Base-by-base conservation (phyloP, 768 basidiomycete species). In the Austroboletus festivus region DNA sequence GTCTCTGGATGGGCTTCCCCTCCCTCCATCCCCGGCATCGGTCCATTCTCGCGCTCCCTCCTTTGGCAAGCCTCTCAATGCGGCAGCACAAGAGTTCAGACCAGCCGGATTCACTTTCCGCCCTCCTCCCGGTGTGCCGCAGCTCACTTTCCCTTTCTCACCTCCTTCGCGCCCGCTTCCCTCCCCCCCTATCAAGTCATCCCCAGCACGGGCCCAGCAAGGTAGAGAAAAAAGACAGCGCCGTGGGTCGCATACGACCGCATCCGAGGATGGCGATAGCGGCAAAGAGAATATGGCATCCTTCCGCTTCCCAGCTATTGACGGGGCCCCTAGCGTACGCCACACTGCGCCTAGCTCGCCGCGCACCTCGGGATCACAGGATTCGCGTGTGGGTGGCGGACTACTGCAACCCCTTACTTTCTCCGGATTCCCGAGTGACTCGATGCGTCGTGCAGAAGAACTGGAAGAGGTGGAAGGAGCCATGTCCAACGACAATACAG, bases 171-270 rank as follows among this genome's bases (percentile, higher is more conserved):
- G 75, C 9, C 74, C 78, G 16, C 58, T 74, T 6, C 74, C 79
- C 13, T 42, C 63, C 18, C 71, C 68, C 0, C 71, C 72, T 16
- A 49, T 53, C 62, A 63, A 50, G 47, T 47, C 39, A 41, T 56
- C 51, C 22, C 57, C 53, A 38, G 47, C 31, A 52, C 62, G 63
- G 50, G 52, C 57, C 52, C 57, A 67, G 58, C 88, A 92, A 67
- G 90, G 90, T 16, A 75, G 89, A 47, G 89, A 93, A 68, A 92
- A 93, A 67, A 75, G 89, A 51, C 84, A 80, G 51, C 77, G 86
- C 13, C 74, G 81, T 38, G 77, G 71, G 22, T 80, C 84, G 5
- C 67, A 61, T 42, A 55, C 48, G 2, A 58, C 64, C 3, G 49
- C 53, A 4, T 64, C 64, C 18, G 57, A 58, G 1, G 63, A 69